A percentile compares a stretch with the other conserved stretches of the same genome.
Evolutionary conservation across 2,329 filamentous ascomycete species (phyloP).

Genomic region (Beauveria pseudobassiana): DNA sequence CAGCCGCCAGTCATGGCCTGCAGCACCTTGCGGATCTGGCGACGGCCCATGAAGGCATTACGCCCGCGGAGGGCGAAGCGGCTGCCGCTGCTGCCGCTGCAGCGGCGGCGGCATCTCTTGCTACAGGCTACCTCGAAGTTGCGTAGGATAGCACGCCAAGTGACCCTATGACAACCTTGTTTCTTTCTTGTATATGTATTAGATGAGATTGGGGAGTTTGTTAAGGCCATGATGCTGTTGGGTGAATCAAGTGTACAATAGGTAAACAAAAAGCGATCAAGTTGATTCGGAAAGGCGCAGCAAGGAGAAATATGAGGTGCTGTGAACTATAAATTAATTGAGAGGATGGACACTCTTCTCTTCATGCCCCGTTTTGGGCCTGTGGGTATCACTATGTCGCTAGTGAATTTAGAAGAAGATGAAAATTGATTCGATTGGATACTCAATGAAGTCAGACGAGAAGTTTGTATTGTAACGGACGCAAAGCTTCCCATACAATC

Average conservation of each 20-base stretch:
- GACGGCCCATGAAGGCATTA: constrained; percentile 33
- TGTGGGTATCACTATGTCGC: not conserved
- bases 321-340: not conserved
- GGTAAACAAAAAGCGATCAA: not conserved
- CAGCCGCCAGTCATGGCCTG: constrained; percentile 44
- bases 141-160: constrained; percentile 12
- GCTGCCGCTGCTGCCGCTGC: constrained; percentile 18
- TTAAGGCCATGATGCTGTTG: not conserved
- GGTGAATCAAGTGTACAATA: not conserved
- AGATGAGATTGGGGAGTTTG: not conserved
- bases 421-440: not conserved
- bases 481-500: too few species aligned
- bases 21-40: constrained; percentile 55
- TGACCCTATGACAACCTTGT: not conserved
- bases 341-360: not conserved
- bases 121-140: constrained; percentile 29
- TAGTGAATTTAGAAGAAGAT: too few species aligned
- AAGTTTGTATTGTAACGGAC: too few species aligned
- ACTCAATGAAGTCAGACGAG: too few species aligned
- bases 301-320: not conserved
- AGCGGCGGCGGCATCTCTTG: constrained; percentile 25
- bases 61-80: constrained; percentile 20
- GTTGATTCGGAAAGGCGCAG: not conserved
- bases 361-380: not conserved
- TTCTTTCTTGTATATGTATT: not conserved